Percentiles rank a stretch among this genome's conserved stretches.
phyloP scores from a whole-genome alignment of 73 alveolate species.

The Tetrahymena thermophila region DNA sequence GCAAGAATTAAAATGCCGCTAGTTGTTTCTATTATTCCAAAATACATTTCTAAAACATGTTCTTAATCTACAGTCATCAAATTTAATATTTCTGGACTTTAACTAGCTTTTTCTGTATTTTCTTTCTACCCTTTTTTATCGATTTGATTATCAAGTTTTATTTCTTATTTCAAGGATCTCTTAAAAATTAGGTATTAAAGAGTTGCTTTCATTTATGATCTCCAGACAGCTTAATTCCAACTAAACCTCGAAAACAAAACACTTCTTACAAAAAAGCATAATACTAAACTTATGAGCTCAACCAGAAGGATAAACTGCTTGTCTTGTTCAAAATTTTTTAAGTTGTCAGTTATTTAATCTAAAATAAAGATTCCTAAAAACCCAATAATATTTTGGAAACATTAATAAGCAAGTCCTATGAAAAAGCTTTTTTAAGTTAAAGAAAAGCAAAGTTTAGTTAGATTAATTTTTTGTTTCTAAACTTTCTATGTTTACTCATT shows the following conservation, averaged over 20 bases:
- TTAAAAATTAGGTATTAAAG: not conserved
- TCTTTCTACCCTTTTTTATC: not conserved
- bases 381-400: not conserved
- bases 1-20: not conserved
- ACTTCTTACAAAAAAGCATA: not conserved
- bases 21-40: constrained; percentile 18
- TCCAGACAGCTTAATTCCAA: not conserved
- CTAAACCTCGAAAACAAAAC: not conserved
- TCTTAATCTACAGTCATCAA: constrained; percentile 28
- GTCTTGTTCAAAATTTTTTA: not conserved
- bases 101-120: not conserved
- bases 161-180: not conserved
- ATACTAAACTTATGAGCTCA: not conserved
- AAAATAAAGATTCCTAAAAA: not conserved
- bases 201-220: not conserved
- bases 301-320: not conserved
- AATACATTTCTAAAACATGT: not conserved
- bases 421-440: not conserved
- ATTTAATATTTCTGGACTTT: not conserved
- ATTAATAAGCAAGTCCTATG: not conserved
- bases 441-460: not conserved
- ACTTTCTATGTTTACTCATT: not conserved
- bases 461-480: no score
- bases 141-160: no score
- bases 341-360: not conserved